Base-by-base conservation (phyloP, 2,329 filamentous ascomycete species). In the Fonsecaea nubica region DNA sequence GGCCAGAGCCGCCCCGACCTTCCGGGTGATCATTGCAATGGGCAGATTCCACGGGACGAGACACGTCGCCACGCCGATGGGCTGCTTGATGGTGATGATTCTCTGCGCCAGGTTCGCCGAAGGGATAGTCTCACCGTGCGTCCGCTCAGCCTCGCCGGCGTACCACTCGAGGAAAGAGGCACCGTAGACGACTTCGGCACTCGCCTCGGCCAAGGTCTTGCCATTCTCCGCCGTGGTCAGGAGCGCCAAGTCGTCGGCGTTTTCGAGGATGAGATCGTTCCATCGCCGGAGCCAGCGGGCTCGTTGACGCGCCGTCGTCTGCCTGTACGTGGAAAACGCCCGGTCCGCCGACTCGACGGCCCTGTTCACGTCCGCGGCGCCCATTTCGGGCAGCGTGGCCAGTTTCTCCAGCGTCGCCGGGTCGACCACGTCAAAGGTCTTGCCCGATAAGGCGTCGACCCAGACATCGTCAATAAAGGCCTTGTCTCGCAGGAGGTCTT, bases 361-460 rank as follows among this genome's bases (percentile, higher is more conserved):
- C 53, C 83, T 83, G 75, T 92, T 86, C 42, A 91, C 90, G 76
- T 98, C 94, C 72, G 86, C 81, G 69, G 84, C 83, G 72, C 89
- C 86, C 83, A 94, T 95, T 75, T 98, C 80, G 69, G 94, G 92
- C 76, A 89, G 90, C 18, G 87, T 91, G 65, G 92, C 93, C 73
- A 98, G 93, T 35, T 91, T 78, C 72, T 90, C 85, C 72, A 90
- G 91, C 12, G 92, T 92, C 1, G 92, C 89, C 7, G 94, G 94
- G 77, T 98, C 92, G 21, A 40, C n/a, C 66, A 97, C 91, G 77
- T 94, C 89, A 78, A 98, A 98, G 53, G 92, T 96, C 85, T 95
- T 89, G 76, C 92, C 92, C 0, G 92, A 96, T 76, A 88, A 87
- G 73, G 93, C 91, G 72, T 86, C 85, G 69, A 95, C 86, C 92